These are phyloP conservation scores for Trametes coccinea DNA, from an alignment of 768 basidiomycete genomes.

Conservation along the genomic window DNA sequence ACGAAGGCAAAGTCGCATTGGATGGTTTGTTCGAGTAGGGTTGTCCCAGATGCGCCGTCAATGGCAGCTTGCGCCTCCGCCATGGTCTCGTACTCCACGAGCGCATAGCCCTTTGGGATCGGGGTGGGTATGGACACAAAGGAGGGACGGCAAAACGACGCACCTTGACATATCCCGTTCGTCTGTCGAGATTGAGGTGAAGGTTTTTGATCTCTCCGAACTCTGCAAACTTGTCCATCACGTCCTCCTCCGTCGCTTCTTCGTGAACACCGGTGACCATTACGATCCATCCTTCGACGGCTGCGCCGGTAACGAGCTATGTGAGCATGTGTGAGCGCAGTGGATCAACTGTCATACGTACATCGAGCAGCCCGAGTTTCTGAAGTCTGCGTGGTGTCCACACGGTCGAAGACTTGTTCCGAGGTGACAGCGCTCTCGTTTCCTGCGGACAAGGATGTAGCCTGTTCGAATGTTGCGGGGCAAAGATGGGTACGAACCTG, in stretches of 20 bases:
- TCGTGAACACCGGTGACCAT: conserved; percentile 96
- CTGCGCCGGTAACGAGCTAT: conserved; percentile 42
- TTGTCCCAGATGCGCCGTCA: conserved; percentile 81
- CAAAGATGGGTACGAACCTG: conserved; percentile 44
- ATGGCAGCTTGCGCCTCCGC: conserved; percentile 93
- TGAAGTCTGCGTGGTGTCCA: conserved; percentile 67
- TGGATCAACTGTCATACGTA: conserved; percentile 43
- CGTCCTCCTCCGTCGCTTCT: conserved; percentile 96
- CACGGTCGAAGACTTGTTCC: conserved; percentile 79
- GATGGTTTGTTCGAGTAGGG: conserved; percentile 81
- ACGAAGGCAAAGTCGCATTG: conserved; percentile 94
- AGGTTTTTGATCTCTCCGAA: conserved; percentile 98
- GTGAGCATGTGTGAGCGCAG: background rate
- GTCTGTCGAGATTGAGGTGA: conserved; percentile 93
- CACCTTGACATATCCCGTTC: conserved; percentile 99
- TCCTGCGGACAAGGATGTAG: conserved; percentile 32
- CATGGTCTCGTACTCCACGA: conserved; percentile 97
- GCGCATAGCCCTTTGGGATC: conserved; percentile 82
- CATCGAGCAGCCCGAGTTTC: conserved; percentile 87
- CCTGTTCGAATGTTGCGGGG: background rate
- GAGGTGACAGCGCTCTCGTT: conserved; percentile 58
- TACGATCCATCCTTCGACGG: conserved; percentile 99
- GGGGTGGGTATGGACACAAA: conserved; percentile 1
- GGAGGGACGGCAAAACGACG: conserved; percentile 21
- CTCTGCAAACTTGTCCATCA: conserved; percentile 94